Evolutionary conservation across 352 stramenopile genomes (phyloP).

Genomic region (Pythium diclinum): DNA sequence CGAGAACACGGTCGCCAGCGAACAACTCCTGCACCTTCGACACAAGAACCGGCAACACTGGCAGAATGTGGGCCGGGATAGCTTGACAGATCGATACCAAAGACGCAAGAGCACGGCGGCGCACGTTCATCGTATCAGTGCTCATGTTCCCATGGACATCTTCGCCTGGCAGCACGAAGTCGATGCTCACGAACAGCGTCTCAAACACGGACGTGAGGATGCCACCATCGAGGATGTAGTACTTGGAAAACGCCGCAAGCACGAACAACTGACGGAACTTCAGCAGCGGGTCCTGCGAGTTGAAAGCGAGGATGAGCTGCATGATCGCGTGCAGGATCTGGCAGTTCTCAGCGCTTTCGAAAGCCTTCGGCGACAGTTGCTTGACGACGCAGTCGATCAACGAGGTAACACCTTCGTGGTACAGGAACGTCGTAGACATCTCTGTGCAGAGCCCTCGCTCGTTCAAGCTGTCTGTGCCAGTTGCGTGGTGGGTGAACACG

Average conservation of each 20-base stretch:
- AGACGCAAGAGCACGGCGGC: conserved; percentile 59
- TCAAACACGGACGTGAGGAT: conserved; percentile 73
- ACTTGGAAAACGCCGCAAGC: conserved; percentile 70
- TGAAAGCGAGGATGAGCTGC: conserved; percentile 51
- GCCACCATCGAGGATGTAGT: conserved; percentile 57
- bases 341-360: conserved; percentile 42
- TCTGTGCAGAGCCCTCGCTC: conserved; percentile 53
- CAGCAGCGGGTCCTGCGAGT: conserved; percentile 56
- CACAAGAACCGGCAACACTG: conserved; percentile 68
- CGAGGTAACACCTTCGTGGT: conserved; percentile 71
- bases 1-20: conserved; percentile 59
- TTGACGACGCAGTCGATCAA: conserved; percentile 77
- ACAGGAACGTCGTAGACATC: conserved; percentile 59
- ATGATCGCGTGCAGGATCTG: conserved; percentile 47
- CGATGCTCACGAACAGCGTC: conserved; percentile 68
- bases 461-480: conserved; percentile 51
- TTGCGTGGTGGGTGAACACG: conserved; percentile 45
- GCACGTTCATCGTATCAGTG: conserved; percentile 68
- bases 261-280: conserved; percentile 75
- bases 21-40: conserved; percentile 73
- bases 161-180: conserved; percentile 66
- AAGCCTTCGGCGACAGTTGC: conserved; percentile 44
- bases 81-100: conserved; percentile 77
- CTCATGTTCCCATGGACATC: conserved; percentile 63
- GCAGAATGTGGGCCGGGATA: conserved; percentile 70